phyloP scores from a whole-genome alignment of 164 flowering plant genomes.

The Magnolia kwangsiensis region DNA sequence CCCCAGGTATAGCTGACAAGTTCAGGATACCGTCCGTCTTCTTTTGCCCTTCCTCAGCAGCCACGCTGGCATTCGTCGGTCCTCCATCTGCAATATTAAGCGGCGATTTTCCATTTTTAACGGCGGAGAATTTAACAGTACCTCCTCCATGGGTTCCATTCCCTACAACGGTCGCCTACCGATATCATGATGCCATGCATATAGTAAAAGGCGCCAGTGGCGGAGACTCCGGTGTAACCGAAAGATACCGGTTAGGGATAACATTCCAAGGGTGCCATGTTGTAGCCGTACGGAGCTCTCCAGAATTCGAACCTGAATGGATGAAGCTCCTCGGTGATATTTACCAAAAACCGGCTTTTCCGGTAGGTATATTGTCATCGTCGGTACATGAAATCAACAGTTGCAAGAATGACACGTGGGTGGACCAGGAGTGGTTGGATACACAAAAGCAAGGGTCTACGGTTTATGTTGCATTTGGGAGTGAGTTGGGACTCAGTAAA shows the following conservation, averaged over 20 bases:
- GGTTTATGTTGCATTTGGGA: conserved; percentile 40
- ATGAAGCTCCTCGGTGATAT: neutral
- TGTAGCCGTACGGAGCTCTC: neutral
- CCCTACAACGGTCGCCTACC: neutral
- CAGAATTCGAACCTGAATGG: neutral
- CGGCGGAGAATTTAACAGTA: neutral
- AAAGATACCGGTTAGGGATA: neutral
- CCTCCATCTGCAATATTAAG: neutral
- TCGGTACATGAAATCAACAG: neutral
- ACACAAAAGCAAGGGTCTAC: conserved; percentile 20
- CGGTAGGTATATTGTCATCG: neutral
- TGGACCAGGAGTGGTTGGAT: conserved; percentile 34
- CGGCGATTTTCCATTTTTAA: no score
- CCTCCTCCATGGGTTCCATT: neutral
- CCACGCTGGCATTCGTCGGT: conserved; percentile 1
- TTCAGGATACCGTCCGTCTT: conserved; percentile 1
- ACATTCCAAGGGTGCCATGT: neutral
- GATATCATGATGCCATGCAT: neutral
- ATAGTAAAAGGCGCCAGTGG: neutral
- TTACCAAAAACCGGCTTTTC: neutral
- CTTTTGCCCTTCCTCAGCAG: conserved; percentile 8
- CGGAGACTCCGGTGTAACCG: neutral
- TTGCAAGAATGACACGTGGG: neutral
- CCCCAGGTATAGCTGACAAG: conserved; percentile 2
- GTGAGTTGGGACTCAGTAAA: conserved; percentile 23